Evolutionary conservation across 139 green algal genomes (phyloP).

Genomic region (Coccomyxa sp.): DNA sequence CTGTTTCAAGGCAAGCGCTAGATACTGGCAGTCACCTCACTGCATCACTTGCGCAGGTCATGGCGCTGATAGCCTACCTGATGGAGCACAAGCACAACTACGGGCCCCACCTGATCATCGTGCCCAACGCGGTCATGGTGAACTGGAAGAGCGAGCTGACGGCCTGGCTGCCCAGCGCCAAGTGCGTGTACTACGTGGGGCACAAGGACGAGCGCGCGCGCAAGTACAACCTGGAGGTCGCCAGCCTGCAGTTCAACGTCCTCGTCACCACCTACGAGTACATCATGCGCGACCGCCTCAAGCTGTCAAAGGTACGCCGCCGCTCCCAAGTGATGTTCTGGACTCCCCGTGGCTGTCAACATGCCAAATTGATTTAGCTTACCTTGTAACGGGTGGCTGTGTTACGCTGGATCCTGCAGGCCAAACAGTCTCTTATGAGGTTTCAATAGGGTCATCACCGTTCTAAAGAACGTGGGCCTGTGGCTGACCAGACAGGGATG

Average conservation of each 20-base stretch:
- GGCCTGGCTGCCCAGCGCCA: conserved; percentile 80
- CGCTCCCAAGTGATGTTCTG: too few relatives aligned
- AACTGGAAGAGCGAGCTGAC: conserved; percentile 96
- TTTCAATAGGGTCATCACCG: too few relatives aligned
- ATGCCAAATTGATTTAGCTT: too few relatives aligned
- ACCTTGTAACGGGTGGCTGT: too few relatives aligned
- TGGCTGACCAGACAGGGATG: too few relatives aligned
- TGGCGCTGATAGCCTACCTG: conserved; percentile 91
- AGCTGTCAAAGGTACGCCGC: conserved; percentile 65
- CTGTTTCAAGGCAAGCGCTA: too few relatives aligned
- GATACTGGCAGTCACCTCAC: too few relatives aligned
- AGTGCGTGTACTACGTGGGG: conserved; percentile 73
- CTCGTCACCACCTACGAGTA: conserved; percentile 98
- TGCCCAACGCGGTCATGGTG: conserved; percentile 96
- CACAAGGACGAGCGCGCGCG: conserved; percentile 67
- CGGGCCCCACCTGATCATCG: conserved; percentile 95
- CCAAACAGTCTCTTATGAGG: too few relatives aligned
- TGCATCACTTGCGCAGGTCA: conserved; percentile 86
- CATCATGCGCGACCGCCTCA: conserved; percentile 86
- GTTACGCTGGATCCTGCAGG: too few relatives aligned
- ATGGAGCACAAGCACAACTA: conserved; percentile 95
- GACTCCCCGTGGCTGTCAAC: too few relatives aligned
- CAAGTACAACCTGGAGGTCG: conserved; percentile 61
- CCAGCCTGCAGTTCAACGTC: conserved; percentile 88
- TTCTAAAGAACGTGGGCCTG: too few relatives aligned